phyloP scores from a whole-genome alignment of 2,329 filamentous ascomycete genomes.

The Sporothrix dimorphospora region DNA sequence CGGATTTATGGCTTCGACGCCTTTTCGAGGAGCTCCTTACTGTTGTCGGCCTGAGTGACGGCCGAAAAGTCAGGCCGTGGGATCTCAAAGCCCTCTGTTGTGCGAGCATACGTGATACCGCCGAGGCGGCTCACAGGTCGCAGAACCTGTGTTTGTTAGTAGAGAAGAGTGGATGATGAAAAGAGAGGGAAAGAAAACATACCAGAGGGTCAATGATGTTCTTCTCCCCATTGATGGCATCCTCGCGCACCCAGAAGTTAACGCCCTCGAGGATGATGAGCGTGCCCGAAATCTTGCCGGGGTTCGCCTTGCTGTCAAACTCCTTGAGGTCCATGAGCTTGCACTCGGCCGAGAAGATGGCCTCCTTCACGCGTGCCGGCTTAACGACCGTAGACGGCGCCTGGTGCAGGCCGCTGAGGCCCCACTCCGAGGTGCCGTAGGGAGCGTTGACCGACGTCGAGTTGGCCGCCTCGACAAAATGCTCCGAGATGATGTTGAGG shows the following conservation, averaged over 20 bases:
- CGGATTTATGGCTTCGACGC: conserved; percentile 22
- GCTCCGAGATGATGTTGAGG: conserved; percentile 86
- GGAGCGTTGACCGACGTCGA: conserved; percentile 78
- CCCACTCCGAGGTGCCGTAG: conserved; percentile 77
- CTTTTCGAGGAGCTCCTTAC: conserved; percentile 31
- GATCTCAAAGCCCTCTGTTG: conserved; percentile 72
- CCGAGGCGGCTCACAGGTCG: conserved; percentile 78
- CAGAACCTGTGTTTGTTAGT: conserved; percentile 56
- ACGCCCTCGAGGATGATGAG: conserved; percentile 81
- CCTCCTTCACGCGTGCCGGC: conserved; percentile 75
- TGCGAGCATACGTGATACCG: conserved; percentile 80
- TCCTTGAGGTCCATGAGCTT: conserved; percentile 75
- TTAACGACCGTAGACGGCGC: conserved; percentile 60
- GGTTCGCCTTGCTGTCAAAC: conserved; percentile 71
- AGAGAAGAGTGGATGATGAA: neutral
- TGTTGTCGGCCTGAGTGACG: conserved; percentile 46
- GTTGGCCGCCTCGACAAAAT: conserved; percentile 87
- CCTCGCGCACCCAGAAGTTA: conserved; percentile 86
- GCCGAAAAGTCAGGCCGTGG: conserved; percentile 60
- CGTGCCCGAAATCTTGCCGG: conserved; percentile 74
- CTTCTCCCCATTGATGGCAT: conserved; percentile 78
- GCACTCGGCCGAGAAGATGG: conserved; percentile 80
- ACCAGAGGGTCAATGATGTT: conserved; percentile 73
- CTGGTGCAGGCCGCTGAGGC: conserved; percentile 71
- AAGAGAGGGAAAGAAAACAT: conserved; percentile 39